These are phyloP conservation scores for Tulasnella sp. DNA, from an alignment of 768 basidiomycete species.

Conservation along the genomic window DNA sequence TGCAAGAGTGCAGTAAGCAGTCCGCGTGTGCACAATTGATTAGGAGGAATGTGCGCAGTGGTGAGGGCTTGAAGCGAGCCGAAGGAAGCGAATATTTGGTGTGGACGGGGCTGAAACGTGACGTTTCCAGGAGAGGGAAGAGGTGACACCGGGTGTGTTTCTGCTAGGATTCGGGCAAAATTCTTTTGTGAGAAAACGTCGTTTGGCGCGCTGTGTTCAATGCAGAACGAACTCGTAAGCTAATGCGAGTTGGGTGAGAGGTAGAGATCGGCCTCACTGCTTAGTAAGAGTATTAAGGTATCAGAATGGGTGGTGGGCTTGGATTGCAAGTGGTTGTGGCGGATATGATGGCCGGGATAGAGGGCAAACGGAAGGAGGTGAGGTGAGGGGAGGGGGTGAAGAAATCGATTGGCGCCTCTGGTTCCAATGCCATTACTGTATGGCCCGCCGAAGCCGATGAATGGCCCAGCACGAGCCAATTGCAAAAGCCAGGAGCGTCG, in stretches of 20 bases:
- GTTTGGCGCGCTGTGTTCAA: too few relatives aligned
- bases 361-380: not conserved
- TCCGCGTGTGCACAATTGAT: conserved; percentile 6
- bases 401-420: too few relatives aligned
- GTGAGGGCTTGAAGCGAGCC: not conserved
- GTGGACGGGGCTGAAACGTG: too few relatives aligned
- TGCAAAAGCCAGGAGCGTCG: too few relatives aligned
- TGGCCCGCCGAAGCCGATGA: too few relatives aligned
- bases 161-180: too few relatives aligned
- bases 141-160: too few relatives aligned
- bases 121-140: too few relatives aligned
- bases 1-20: not conserved
- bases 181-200: too few relatives aligned
- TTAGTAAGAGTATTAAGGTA: not conserved
- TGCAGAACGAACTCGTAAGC: not conserved
- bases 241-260: not conserved
- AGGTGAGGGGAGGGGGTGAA: not conserved
- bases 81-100: too few relatives aligned
- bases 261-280: not conserved
- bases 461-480: too few relatives aligned
- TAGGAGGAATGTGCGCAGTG: not conserved
- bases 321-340: not conserved
- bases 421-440: too few relatives aligned
- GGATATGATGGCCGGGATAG: not conserved
- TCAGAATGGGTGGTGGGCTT: not conserved